Percentiles rank a stretch among this genome's conserved stretches.
Evolutionary conservation across 2,329 filamentous ascomycete species (phyloP).

Genomic region (Simplicillium aogashimaense): DNA sequence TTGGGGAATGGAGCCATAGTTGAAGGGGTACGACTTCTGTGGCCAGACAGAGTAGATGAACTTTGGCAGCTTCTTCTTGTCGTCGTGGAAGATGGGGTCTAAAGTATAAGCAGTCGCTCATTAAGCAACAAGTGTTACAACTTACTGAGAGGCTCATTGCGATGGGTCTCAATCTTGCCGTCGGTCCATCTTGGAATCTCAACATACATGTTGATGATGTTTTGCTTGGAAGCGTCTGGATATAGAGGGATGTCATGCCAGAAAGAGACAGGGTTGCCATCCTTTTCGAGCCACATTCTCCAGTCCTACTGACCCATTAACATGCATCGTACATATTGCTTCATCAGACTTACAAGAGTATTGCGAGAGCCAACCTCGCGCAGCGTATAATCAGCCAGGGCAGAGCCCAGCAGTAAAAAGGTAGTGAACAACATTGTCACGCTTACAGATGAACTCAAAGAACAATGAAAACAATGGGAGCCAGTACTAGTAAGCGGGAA

Average conservation of each 20-base stretch:
- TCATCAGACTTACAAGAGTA: slow-evolving; percentile 17
- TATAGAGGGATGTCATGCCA: slow-evolving; percentile 32
- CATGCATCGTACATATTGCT: not conserved
- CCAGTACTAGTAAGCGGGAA: too few relatives aligned
- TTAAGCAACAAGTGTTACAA: not conserved
- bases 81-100: slow-evolving; percentile 32
- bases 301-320: slow-evolving; percentile 18
- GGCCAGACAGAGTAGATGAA: slow-evolving; percentile 32
- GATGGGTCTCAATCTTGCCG: slow-evolving; percentile 27
- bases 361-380: slow-evolving; percentile 27
- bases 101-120: not conserved
- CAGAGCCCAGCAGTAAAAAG: too few relatives aligned
- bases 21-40: slow-evolving; percentile 31
- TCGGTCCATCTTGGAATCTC: slow-evolving; percentile 32
- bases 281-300: slow-evolving; percentile 28
- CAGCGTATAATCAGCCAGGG: slow-evolving; percentile 4
- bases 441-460: not conserved
- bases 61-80: slow-evolving; percentile 22
- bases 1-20: slow-evolving; percentile 32
- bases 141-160: slow-evolving; percentile 27
- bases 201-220: slow-evolving; percentile 26
- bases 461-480: too few relatives aligned
- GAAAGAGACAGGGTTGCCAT: slow-evolving; percentile 27
- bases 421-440: not conserved
- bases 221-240: slow-evolving; percentile 20